Evolutionary conservation across 805 yeast species (phyloP).

Genomic region (Lipomyces spencermartinsiae): DNA sequence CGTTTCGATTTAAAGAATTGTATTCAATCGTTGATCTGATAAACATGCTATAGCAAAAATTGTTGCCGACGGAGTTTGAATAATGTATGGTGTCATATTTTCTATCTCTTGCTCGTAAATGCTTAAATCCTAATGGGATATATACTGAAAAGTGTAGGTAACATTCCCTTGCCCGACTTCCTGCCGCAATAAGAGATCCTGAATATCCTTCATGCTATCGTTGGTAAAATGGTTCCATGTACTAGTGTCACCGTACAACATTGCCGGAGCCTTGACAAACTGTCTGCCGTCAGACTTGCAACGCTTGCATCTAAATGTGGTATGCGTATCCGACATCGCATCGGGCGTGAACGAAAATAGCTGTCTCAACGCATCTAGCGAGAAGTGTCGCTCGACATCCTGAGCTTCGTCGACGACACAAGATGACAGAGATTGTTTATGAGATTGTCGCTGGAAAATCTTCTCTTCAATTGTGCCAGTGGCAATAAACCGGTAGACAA

Average conservation of each 20-base stretch:
- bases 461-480: slow-evolving; percentile 97
- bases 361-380: slow-evolving; percentile 77
- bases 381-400: slow-evolving; percentile 90
- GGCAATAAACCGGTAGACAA: slow-evolving; percentile 88
- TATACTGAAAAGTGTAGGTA: slow-evolving; percentile 89
- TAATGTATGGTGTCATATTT: neutral
- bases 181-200: slow-evolving; percentile 77
- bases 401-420: slow-evolving; percentile 97
- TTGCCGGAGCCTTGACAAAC: slow-evolving; percentile 69
- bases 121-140: slow-evolving; percentile 63
- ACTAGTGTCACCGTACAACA: slow-evolving; percentile 97
- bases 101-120: neutral
- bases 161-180: slow-evolving; percentile 74
- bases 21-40: neutral
- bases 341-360: slow-evolving; percentile 72
- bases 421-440: slow-evolving; percentile 89
- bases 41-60: neutral
- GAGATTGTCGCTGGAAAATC: slow-evolving; percentile 92
- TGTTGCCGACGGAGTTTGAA: neutral
- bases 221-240: slow-evolving; percentile 93
- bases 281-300: slow-evolving; percentile 69
- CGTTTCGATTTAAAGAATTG: slow-evolving; percentile 1
- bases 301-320: slow-evolving; percentile 84
- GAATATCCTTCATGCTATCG: slow-evolving; percentile 64
- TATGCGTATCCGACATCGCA: slow-evolving; percentile 89